Base-by-base conservation (phyloP, 2,329 filamentous ascomycete genomes). In the Tolypocladium endophyticum region DNA sequence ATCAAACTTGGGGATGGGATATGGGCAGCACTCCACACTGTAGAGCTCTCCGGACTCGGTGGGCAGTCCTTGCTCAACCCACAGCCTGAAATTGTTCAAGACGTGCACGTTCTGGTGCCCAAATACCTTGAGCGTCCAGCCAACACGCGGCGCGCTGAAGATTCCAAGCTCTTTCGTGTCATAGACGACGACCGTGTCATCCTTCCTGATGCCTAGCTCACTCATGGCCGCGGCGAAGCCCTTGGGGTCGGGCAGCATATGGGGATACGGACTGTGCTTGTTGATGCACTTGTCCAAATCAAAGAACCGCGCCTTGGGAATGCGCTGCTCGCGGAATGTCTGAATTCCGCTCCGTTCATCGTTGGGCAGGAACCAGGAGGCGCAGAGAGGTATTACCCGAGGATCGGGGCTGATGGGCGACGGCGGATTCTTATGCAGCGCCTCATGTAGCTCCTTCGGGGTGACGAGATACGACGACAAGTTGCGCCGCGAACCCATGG, bases 351-450 rank as follows among this genome's bases (percentile, higher is more conserved):
- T 89, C 62, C 92, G 87, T 58, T 84, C 84, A 66, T 96, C 93
- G 73, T 96, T 97, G 63, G 94, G 94, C 63, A 99, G 84, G 71
- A 97, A 99, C 94, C 94, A 99, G 30, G 91, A 84, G 55, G 92
- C 94, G 74, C 92, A 97, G 50, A 99, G 81, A 3, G 94, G 90
- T 58, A 99, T 86, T 52, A 95, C 87, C 65, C 89, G 87, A 1
- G 93, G 89, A 16, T 90, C 86, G 52, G 90, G 88, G 61, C 89
- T 91, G 67, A 93, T 89, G 63, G 87, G 85, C 58, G 87, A 89
- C 16, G 88, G 83, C 4, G 91, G 83, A 73, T 93, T 95, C 76
- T 88, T 88, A 74, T 88, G 87, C 57, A 99, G 81, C 57, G 92
- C 92, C 64, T 88, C 84, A 70, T 87, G 76, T 60, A 97, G 86